These are phyloP conservation scores for Septoria petroselini DNA, from an alignment of 2,329 filamentous ascomycete species.

Conservation along the genomic window DNA sequence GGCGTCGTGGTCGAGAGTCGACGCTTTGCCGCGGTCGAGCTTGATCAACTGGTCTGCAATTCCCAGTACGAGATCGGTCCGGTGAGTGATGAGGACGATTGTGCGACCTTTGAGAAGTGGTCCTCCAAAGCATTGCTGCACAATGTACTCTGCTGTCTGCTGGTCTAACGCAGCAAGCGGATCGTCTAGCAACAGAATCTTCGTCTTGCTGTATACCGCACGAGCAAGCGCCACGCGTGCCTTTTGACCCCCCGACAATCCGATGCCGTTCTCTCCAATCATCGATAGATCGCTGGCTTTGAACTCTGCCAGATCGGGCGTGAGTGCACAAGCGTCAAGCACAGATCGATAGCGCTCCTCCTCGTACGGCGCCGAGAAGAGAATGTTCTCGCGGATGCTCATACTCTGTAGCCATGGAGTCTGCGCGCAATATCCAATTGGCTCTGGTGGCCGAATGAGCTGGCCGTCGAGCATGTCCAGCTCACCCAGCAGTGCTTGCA, in stretches of 20 bases:
- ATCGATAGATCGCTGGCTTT: conserved; percentile 60
- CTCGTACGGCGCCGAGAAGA: conserved; percentile 66
- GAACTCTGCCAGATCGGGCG: conserved; percentile 60
- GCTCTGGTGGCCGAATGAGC: conserved; percentile 53
- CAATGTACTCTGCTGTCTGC: conserved; percentile 62
- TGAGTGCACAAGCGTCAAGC: conserved; percentile 61
- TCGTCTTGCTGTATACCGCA: conserved; percentile 46
- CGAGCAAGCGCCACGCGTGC: conserved; percentile 50
- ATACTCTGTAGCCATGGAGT: conserved; percentile 68
- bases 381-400: conserved; percentile 66
- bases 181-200: conserved; percentile 49
- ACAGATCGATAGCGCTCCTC: conserved; percentile 66
- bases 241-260: conserved; percentile 49
- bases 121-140: conserved; percentile 56
- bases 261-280: conserved; percentile 48
- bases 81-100: conserved; percentile 61
- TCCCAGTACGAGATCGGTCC: conserved; percentile 67
- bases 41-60: conserved; percentile 72
- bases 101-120: conserved; percentile 54
- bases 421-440: conserved; percentile 63
- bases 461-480: conserved; percentile 53
- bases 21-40: conserved; percentile 59
- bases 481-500: conserved; percentile 59
- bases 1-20: conserved; percentile 28
- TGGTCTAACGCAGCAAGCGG: conserved; percentile 52